These are phyloP conservation scores for Fusarium clavum DNA, from an alignment of 2,329 filamentous ascomycete species.

Conservation along the genomic window DNA sequence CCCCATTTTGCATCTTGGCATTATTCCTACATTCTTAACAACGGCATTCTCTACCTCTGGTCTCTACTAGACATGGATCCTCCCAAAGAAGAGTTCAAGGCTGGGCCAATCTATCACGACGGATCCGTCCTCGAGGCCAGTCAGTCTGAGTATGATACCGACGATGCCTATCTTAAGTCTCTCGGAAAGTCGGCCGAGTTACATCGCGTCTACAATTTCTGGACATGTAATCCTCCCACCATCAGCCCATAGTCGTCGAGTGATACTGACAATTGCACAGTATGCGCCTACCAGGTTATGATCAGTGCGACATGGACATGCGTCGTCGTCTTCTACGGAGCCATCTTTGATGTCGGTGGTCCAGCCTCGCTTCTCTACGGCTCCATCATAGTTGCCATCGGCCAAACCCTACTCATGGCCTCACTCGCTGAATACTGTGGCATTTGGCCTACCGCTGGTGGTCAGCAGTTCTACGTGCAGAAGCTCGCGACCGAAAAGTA, in stretches of 20 bases:
- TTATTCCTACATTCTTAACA: background rate
- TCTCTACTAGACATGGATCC: background rate
- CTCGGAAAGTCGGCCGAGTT: slow-evolving; percentile 15
- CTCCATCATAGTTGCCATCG: slow-evolving; percentile 23
- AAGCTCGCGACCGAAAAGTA: slow-evolving; percentile 1
- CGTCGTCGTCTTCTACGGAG: slow-evolving; percentile 19
- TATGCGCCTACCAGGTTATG: slow-evolving; percentile 30
- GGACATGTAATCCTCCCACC: background rate
- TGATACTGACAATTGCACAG: background rate
- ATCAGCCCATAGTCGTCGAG: fast-evolving
- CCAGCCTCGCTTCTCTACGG: slow-evolving; percentile 15
- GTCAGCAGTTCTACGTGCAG: slow-evolving; percentile 17
- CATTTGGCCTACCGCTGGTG: slow-evolving; percentile 15
- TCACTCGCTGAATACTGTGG: slow-evolving; percentile 25
- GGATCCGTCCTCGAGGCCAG: slow-evolving; percentile 1
- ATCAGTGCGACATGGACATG: slow-evolving; percentile 31
- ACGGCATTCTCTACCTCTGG: too few relatives aligned
- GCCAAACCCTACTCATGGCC: slow-evolving; percentile 16
- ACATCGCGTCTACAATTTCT: slow-evolving; percentile 23
- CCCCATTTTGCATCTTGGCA: background rate
- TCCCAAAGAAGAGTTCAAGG: background rate
- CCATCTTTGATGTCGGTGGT: slow-evolving; percentile 20
- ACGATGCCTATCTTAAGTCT: slow-evolving; percentile 14
- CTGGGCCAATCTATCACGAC: background rate
- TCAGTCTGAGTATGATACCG: background rate